Evolutionary conservation across 78 protist species (phyloP).

Genomic region (Emiliania huxleyi): DNA sequence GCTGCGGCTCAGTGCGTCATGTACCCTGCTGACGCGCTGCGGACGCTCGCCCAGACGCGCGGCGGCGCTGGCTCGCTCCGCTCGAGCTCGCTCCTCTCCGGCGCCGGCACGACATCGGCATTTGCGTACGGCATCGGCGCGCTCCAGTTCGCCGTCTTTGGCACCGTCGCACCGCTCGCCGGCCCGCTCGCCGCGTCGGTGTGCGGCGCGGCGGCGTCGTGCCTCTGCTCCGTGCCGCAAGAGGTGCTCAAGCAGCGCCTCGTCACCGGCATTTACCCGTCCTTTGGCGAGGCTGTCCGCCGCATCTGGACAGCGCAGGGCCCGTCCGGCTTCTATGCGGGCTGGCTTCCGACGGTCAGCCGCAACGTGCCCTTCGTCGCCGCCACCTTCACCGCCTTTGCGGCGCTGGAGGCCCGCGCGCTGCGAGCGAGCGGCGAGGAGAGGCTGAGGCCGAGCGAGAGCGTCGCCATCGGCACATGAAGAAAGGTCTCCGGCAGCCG

Average conservation of each 20-base stretch:
- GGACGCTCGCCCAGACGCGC: neutral
- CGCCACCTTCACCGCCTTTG: neutral
- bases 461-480: neutral
- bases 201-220: neutral
- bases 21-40: neutral
- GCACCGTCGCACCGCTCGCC: neutral
- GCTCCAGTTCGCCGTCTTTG: neutral
- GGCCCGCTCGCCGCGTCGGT: neutral
- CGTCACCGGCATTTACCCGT: neutral
- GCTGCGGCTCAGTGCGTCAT: neutral
- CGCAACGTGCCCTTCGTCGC: neutral
- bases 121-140: neutral
- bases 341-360: neutral
- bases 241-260: neutral
- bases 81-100: neutral
- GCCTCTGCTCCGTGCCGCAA: neutral
- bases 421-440: neutral
- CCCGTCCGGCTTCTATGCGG: neutral
- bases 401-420: neutral
- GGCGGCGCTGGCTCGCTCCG: neutral
- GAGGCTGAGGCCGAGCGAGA: neutral
- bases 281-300: neutral
- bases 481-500: too few species aligned
- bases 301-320: neutral
- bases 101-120: neutral